These are phyloP conservation scores for Senna tora DNA, from an alignment of 306 rosid genomes.

Conservation along the genomic window DNA sequence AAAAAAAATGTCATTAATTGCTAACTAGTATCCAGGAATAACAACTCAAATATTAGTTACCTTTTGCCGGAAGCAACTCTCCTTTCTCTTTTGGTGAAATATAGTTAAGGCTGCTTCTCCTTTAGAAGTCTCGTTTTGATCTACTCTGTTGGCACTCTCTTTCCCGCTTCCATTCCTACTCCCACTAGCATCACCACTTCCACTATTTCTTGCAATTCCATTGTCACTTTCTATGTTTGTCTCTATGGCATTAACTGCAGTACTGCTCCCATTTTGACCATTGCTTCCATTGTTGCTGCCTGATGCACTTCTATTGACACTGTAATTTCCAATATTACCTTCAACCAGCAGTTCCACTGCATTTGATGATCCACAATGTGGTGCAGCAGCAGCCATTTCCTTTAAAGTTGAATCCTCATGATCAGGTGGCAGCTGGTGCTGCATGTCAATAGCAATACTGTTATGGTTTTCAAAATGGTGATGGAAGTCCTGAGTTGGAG, in stretches of 20 bases:
- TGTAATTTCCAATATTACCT: conserved; percentile 57
- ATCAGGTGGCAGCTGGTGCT: conserved; percentile 47
- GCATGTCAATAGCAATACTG: conserved; percentile 42
- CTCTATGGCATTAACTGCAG: conserved; percentile 53
- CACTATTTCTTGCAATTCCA: conserved; percentile 53
- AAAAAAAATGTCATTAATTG: conserved; percentile 9
- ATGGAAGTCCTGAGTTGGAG: conserved; percentile 49
- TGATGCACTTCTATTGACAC: conserved; percentile 65
- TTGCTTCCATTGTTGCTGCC: conserved; percentile 81
- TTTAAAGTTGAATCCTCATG: conserved; percentile 54
- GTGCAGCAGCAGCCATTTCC: conserved; percentile 58
- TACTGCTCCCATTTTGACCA: conserved; percentile 67
- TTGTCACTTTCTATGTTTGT: conserved; percentile 60
- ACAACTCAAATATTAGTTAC: conserved; percentile 42
- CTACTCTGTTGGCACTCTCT: conserved; percentile 43
- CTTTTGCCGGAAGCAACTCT: conserved; percentile 73
- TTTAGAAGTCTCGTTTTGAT: conserved; percentile 55
- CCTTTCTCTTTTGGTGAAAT: conserved; percentile 71
- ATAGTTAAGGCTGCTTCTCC: conserved; percentile 79
- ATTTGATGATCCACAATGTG: conserved; percentile 71
- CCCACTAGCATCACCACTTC: conserved; percentile 69
- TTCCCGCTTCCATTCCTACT: conserved; percentile 50
- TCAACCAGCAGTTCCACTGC: conserved; percentile 56
- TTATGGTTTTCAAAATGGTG: conserved; percentile 45
- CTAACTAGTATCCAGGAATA: background rate